Base-by-base conservation (phyloP, 2,329 filamentous ascomycete genomes). In the Penicillium oxalicum region DNA sequence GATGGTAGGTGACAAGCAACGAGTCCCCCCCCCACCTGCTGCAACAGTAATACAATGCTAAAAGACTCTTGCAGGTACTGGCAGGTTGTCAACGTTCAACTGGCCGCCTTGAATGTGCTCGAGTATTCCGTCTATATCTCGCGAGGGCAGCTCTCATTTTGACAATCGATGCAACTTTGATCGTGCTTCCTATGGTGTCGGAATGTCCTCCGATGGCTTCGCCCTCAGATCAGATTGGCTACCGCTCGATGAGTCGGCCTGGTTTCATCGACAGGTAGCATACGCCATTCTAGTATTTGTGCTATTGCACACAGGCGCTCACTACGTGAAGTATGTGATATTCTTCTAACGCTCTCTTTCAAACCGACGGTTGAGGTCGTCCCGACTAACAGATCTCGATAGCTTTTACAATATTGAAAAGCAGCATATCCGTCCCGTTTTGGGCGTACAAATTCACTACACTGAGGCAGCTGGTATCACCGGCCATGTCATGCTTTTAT, bases 401-500 rank as follows among this genome's bases (percentile, higher is more conserved):
- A 90, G 86, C 75, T 98, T 98, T 74, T 97, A 84, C 78, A 96
- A 95, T 62, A 87, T 98, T 54, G 93, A 98, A 70, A 81, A 82
- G 60, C 81, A 78, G 0, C 89, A 96, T 66, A 80, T 96, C 46
- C 84, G 93, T 45, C 84, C 86, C 2, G 80, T 87, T 40, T 82
- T 83, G 3, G 93, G 93, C 3, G 71, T 97, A 5, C 79, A 97
- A 64, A 95, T 97, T 55, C 93, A 97, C 70, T 98, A 95, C 68
- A 80, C 82, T 1, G 81, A 95, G 65, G 81, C 90, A 43, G 91
- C 89, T 62, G 93, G 93, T 52, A 87, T 97, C 54, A 98, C 93
- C 2, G 93, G 93, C 5, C 93, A 98, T 70, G 80, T 96, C 54
- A 98, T 98, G 93, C 80, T 97, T 26, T 77, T 98, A n/a, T 97